phyloP scores from a whole-genome alignment of 805 yeast genomes.

The Kodamaea hsintzibuensis region DNA sequence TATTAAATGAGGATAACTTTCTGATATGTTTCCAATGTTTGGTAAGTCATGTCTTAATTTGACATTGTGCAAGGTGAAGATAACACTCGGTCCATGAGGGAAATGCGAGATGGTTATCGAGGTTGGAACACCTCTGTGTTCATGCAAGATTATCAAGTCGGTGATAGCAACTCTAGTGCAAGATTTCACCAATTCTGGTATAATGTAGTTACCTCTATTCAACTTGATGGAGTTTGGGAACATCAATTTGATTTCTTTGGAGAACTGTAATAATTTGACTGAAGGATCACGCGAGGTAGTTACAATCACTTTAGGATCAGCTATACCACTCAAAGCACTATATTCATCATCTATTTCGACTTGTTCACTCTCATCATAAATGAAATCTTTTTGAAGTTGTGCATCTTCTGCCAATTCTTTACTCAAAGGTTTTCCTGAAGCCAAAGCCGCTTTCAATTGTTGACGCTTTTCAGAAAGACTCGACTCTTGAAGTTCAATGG shows the following conservation, averaged over 20 bases:
- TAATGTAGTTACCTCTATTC: conserved; percentile 89
- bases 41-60: conserved; percentile 89
- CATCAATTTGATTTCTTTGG: conserved; percentile 86
- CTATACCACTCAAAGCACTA: conserved; percentile 78
- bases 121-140: conserved; percentile 98
- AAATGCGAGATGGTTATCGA: conserved; percentile 90
- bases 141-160: conserved; percentile 85
- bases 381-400: conserved; percentile 73
- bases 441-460: conserved; percentile 82
- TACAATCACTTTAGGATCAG: conserved; percentile 86
- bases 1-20: conserved; percentile 90
- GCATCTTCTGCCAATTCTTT: conserved; percentile 89
- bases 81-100: conserved; percentile 97
- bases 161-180: conserved; percentile 80
- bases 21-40: conserved; percentile 83
- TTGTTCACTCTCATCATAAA: conserved; percentile 80
- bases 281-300: conserved; percentile 94
- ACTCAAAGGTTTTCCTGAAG: conserved; percentile 86
- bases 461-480: conserved; percentile 83
- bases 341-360: conserved; percentile 88
- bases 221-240: conserved; percentile 88
- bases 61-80: conserved; percentile 92
- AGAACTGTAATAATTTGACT: conserved; percentile 80
- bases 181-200: conserved; percentile 81
- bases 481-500: conserved; percentile 88